Conservation (phyloP, 164 flowering plant genomes). For the Macadamia integrifolia region DNA sequence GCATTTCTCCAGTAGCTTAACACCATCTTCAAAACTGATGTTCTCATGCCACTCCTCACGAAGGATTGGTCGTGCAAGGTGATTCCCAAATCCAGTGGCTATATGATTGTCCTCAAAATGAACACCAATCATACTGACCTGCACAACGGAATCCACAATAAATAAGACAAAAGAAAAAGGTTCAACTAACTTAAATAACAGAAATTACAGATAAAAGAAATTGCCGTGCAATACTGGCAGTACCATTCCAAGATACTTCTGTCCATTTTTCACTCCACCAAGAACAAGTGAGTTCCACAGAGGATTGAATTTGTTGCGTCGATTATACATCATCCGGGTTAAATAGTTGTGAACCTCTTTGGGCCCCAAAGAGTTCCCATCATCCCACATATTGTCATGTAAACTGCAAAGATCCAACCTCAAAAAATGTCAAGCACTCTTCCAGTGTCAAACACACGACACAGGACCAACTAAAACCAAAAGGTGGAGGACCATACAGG, state of each 20-base stretch:
- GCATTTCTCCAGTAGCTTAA: constrained; percentile 85
- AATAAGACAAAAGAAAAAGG: not conserved
- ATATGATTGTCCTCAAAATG: constrained; percentile 84
- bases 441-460: not conserved
- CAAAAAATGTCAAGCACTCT: constrained; percentile 4
- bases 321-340: constrained; percentile 38
- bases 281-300: constrained; percentile 95
- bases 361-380: constrained; percentile 92
- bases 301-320: constrained; percentile 49
- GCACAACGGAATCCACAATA: not conserved
- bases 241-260: constrained; percentile 95
- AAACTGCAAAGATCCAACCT: constrained; percentile 40
- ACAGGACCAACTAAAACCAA: not conserved
- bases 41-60: constrained; percentile 89
- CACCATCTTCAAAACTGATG: constrained; percentile 90
- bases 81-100: constrained; percentile 97
- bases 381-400: constrained; percentile 98
- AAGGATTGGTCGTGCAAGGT: constrained; percentile 88
- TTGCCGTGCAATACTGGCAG: not conserved
- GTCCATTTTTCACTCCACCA: constrained; percentile 92
- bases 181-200: not conserved
- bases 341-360: constrained; percentile 88
- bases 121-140: constrained; percentile 98
- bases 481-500: not conserved
- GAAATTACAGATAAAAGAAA: not conserved